These are phyloP conservation scores for Aspergillus kassunensis DNA, from an alignment of 495 filamentous ascomycete species.

Conservation along the genomic window DNA sequence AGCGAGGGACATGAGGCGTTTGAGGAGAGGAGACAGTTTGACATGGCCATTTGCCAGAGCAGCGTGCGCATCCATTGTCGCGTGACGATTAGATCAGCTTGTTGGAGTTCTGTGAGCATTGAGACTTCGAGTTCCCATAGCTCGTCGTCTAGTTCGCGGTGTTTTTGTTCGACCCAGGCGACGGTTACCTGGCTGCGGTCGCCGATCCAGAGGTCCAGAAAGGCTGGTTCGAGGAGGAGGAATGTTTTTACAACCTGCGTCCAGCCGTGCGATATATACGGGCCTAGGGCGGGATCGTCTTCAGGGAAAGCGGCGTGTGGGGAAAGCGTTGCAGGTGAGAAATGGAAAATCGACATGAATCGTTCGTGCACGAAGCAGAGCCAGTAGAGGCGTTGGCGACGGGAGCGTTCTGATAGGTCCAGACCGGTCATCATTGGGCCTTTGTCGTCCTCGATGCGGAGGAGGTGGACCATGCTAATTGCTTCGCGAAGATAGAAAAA, in stretches of 20 bases:
- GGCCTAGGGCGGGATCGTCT: slow-evolving; percentile 18
- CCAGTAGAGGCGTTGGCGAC: slow-evolving; percentile 29
- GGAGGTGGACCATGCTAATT: slow-evolving; percentile 26
- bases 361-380: slow-evolving; percentile 33
- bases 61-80: slow-evolving; percentile 53
- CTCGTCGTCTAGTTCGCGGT: slow-evolving; percentile 24
- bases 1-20: slow-evolving; percentile 35
- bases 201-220: slow-evolving; percentile 25
- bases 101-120: slow-evolving; percentile 39
- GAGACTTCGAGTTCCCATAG: slow-evolving; percentile 28
- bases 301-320: slow-evolving; percentile 19
- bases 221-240: slow-evolving; percentile 20
- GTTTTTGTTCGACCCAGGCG: slow-evolving; percentile 27
- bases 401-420: slow-evolving; percentile 18
- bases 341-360: slow-evolving; percentile 26
- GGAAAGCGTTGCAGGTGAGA: slow-evolving; percentile 20
- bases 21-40: slow-evolving; percentile 43
- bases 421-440: slow-evolving; percentile 10
- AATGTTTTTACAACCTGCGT: slow-evolving; percentile 25
- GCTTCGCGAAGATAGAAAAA: slow-evolving; percentile 31
- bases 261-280: slow-evolving; percentile 19
- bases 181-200: slow-evolving; percentile 23
- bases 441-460: slow-evolving; percentile 18
- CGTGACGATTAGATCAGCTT: slow-evolving; percentile 51
- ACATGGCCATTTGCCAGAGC: slow-evolving; percentile 51